phyloP scores from a whole-genome alignment of 768 basidiomycete species.

The Boletus rubropictus region DNA sequence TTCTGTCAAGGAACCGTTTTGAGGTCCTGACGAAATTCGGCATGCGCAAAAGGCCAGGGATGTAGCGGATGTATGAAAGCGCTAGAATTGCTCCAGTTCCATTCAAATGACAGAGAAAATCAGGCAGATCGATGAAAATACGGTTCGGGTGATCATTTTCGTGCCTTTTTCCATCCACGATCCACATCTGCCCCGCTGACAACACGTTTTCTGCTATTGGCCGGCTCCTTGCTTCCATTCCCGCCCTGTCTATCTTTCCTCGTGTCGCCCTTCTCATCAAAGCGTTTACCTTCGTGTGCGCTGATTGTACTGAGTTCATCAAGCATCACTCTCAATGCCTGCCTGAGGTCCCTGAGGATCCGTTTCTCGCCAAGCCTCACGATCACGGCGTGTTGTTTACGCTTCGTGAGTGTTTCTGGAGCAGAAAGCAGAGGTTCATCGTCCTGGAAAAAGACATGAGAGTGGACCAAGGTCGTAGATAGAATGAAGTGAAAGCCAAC shows the following conservation, averaged over 20 bases:
- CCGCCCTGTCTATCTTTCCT: background rate
- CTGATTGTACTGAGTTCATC: background rate
- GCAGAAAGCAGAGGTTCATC: constrained; percentile 40
- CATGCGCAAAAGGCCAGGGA: no score
- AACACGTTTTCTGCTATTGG: constrained; percentile 16
- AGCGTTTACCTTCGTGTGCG: background rate
- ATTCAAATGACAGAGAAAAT: background rate
- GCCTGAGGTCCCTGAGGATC: constrained; percentile 40
- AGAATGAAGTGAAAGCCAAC: constrained; percentile 19
- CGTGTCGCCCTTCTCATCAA: constrained; percentile 1
- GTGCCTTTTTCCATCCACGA: constrained; percentile 17
- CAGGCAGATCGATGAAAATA: background rate
- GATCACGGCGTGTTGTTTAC: constrained; percentile 56
- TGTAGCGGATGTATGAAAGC: no score
- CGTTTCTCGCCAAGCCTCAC: constrained; percentile 80
- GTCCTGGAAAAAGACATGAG: constrained; percentile 34
- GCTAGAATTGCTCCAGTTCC: background rate
- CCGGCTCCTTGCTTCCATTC: background rate
- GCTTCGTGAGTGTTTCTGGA: constrained; percentile 30
- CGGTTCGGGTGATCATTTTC: constrained; percentile 4
- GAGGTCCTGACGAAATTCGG: no score
- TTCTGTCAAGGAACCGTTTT: no score
- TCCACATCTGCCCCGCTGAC: constrained; percentile 1
- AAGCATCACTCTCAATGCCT: constrained; percentile 7
- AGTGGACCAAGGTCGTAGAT: background rate